Conservation (phyloP, 2,329 filamentous ascomycete species). For the Alternaria solani region DNA sequence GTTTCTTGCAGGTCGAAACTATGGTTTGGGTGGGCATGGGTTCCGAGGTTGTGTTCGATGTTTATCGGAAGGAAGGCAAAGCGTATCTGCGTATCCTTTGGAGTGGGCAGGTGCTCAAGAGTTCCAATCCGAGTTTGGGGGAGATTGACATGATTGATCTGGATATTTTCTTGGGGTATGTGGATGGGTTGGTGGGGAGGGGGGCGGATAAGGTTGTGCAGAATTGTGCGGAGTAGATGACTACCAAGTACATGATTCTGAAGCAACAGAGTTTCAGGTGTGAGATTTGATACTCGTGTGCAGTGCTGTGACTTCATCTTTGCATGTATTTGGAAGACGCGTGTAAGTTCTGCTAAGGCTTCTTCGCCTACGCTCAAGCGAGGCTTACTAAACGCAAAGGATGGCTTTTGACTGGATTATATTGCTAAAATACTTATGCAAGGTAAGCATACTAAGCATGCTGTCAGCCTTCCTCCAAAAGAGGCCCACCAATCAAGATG, state of each 20-base stretch:
- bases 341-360: not conserved
- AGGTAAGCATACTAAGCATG: slow-evolving; percentile 38
- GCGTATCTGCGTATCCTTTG: slow-evolving; percentile 73
- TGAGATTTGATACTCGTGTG: not conserved
- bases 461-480: slow-evolving; percentile 21
- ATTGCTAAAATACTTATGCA: slow-evolving; percentile 1
- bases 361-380: not conserved
- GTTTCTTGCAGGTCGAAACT: slow-evolving; percentile 72
- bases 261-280: not conserved
- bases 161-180: slow-evolving; percentile 70
- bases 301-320: not conserved
- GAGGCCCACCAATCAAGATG: slow-evolving; percentile 19
- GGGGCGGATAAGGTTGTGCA: slow-evolving; percentile 53
- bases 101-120: slow-evolving; percentile 71
- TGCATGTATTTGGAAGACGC: too few relatives aligned
- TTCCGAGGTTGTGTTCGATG: slow-evolving; percentile 77
- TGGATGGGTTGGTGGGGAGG: slow-evolving; percentile 73
- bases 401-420: not conserved
- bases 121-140: slow-evolving; percentile 73
- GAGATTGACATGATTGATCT: slow-evolving; percentile 74
- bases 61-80: slow-evolving; percentile 56
- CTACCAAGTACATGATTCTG: not conserved
- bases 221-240: slow-evolving; percentile 42
- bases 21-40: slow-evolving; percentile 92
- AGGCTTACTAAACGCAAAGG: not conserved